Evolutionary conservation across 108 stramenopile genomes (phyloP).

Genomic region (Cyclotella cryptica): DNA sequence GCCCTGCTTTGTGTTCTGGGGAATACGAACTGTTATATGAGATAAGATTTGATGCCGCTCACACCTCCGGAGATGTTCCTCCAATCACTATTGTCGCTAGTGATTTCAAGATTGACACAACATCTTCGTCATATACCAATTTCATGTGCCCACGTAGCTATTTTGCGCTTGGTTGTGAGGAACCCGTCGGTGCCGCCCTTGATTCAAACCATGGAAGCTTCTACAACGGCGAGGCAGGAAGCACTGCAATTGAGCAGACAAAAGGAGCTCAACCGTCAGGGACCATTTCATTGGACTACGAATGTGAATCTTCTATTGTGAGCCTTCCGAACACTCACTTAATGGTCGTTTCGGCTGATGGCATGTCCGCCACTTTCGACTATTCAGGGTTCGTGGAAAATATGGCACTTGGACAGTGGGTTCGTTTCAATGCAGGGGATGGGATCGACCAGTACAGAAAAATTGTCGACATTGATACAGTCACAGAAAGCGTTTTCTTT

Average conservation of each 20-base stretch:
- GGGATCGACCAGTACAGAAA: constrained; percentile 52
- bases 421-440: constrained; percentile 56
- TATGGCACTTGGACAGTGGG: constrained; percentile 30
- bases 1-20: constrained; percentile 53
- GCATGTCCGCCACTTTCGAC: constrained; percentile 52
- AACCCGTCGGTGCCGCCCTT: constrained; percentile 43
- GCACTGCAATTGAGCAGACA: constrained; percentile 39
- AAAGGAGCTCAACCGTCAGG: constrained; percentile 80
- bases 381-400: constrained; percentile 21
- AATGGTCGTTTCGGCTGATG: constrained; percentile 46
- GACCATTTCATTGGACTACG: constrained; percentile 68
- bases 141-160: constrained; percentile 33
- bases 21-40: constrained; percentile 66
- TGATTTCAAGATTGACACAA: constrained; percentile 39
- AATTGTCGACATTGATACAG: constrained; percentile 43
- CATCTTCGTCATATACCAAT: constrained; percentile 35
- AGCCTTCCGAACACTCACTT: constrained; percentile 22
- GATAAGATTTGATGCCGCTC: constrained; percentile 70
- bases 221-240: constrained; percentile 41
- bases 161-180: constrained; percentile 43
- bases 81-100: constrained; percentile 47
- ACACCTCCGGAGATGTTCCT: constrained; percentile 77
- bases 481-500: constrained; percentile 21
- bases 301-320: constrained; percentile 64
- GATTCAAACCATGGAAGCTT: constrained; percentile 53